Conservation (phyloP, 2,329 filamentous ascomycete genomes). For the Diplocarpon mali region DNA sequence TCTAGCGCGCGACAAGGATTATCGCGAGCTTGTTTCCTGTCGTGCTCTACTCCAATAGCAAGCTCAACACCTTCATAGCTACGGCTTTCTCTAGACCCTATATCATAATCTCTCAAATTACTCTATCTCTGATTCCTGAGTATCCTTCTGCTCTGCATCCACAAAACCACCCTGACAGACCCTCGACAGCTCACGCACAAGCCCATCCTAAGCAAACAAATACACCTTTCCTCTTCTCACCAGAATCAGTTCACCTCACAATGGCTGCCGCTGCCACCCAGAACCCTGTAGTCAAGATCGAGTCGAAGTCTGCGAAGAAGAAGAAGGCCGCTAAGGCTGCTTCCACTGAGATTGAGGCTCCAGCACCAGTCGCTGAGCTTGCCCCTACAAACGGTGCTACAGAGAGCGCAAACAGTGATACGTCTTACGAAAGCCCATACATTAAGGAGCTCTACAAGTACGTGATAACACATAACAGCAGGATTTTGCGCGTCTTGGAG, state of each 20-base stretch:
- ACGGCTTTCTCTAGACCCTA: background rate
- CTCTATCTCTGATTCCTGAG: constrained; percentile 1
- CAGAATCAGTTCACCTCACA: constrained; percentile 10
- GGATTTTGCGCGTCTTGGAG: background rate
- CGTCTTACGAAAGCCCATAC: constrained; percentile 60
- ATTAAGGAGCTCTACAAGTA: constrained; percentile 88
- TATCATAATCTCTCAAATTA: background rate
- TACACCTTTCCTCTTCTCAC: background rate
- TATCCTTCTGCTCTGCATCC: background rate
- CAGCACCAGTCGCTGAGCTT: constrained; percentile 35
- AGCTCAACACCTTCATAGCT: no score
- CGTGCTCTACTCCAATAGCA: no score
- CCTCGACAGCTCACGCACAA: constrained; percentile 7
- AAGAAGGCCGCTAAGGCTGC: constrained; percentile 51
- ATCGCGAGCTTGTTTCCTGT: background rate
- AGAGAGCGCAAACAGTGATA: constrained; percentile 35
- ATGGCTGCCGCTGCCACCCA: constrained; percentile 57
- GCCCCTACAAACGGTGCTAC: constrained; percentile 36
- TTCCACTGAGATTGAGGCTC: constrained; percentile 42
- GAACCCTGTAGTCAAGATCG: constrained; percentile 49
- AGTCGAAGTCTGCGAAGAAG: constrained; percentile 58
- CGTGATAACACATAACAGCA: constrained; percentile 23
- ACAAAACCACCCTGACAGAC: background rate
- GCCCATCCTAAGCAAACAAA: constrained; percentile 7
- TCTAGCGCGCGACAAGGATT: no score